Percentiles rank a stretch among this genome's conserved stretches.
These are phyloP conservation scores for Pholiota conissans DNA, from an alignment of 768 basidiomycete species.

Conservation along the genomic window DNA sequence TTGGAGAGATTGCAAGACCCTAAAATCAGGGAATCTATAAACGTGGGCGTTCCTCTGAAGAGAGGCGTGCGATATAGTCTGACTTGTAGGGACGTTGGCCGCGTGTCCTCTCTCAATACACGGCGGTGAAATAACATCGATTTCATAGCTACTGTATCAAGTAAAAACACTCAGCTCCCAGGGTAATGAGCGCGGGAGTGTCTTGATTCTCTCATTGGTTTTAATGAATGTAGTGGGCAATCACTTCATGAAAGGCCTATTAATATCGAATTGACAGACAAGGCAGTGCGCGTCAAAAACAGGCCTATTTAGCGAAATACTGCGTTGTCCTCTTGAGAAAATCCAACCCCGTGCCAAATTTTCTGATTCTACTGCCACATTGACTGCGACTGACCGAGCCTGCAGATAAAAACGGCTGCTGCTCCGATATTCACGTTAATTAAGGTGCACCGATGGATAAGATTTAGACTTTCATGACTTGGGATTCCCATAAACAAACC, in stretches of 20 bases:
- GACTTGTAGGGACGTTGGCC: constrained; percentile 82
- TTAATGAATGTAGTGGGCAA: neutral
- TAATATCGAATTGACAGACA: neutral
- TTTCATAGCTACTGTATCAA: neutral
- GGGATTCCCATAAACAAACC: neutral
- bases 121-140: neutral
- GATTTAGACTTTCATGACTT: neutral
- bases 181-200: neutral
- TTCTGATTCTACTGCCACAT: neutral
- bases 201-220: neutral
- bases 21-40: constrained; percentile 36
- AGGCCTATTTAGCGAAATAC: neutral
- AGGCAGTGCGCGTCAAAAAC: neutral
- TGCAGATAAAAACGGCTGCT: neutral
- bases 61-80: constrained; percentile 74
- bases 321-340: neutral
- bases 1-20: constrained; percentile 47
- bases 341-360: neutral
- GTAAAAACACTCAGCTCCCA: neutral
- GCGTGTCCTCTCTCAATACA: constrained; percentile 38
- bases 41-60: constrained; percentile 49
- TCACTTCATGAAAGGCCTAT: neutral
- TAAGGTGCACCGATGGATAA: neutral
- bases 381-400: neutral
- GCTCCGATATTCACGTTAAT: neutral